Conservation (phyloP, 2,329 filamentous ascomycete species). For the Lachnellula cervina region DNA sequence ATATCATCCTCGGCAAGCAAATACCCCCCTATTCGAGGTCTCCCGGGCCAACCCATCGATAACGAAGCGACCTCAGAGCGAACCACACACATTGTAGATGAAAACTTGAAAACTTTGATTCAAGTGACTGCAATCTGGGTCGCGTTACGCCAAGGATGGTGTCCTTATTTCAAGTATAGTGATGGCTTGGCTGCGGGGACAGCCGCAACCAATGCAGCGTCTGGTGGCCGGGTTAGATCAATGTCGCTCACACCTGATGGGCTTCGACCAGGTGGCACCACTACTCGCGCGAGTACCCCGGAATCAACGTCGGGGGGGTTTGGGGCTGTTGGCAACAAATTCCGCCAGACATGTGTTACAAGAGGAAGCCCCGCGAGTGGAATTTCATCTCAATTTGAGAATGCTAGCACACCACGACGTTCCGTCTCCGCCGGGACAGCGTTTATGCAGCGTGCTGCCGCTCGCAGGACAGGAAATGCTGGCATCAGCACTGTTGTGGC, state of each 20-base stretch:
- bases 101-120: slow-evolving; percentile 44
- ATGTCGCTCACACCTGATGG: slow-evolving; percentile 25
- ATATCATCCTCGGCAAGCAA: slow-evolving; percentile 46
- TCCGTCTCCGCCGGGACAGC: slow-evolving; percentile 44
- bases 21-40: slow-evolving; percentile 33
- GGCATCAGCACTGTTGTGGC: slow-evolving; percentile 17
- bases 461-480: slow-evolving; percentile 17
- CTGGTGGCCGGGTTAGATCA: slow-evolving; percentile 18
- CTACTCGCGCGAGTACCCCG: slow-evolving; percentile 19
- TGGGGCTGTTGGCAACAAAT: slow-evolving; percentile 17
- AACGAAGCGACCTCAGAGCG: slow-evolving; percentile 28
- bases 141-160: slow-evolving; percentile 42
- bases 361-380: slow-evolving; percentile 15
- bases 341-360: slow-evolving; percentile 15
- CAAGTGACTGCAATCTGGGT: slow-evolving; percentile 49
- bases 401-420: slow-evolving; percentile 33
- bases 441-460: slow-evolving; percentile 37
- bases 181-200: slow-evolving; percentile 21
- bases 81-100: slow-evolving; percentile 37
- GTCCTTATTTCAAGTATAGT: slow-evolving; percentile 34
- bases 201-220: slow-evolving; percentile 3
- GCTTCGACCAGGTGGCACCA: slow-evolving; percentile 10
- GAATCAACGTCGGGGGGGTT: slow-evolving; percentile 20
- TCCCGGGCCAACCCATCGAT: slow-evolving; percentile 12
- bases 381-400: slow-evolving; percentile 15